Evolutionary conservation across 2,329 filamentous ascomycete genomes (phyloP).

Genomic region (Fusarium sp.): DNA sequence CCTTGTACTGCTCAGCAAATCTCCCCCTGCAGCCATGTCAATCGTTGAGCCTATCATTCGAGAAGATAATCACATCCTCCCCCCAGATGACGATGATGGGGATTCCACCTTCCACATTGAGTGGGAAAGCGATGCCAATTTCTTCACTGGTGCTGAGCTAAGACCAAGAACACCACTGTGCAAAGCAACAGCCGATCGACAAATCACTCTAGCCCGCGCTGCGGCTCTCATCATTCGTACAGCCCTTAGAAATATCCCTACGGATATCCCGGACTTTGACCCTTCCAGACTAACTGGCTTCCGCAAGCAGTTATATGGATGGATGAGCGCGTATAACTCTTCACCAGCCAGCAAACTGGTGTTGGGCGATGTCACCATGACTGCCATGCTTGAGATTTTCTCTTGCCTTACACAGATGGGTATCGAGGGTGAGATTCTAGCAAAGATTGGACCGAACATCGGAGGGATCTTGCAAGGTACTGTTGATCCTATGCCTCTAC

Average conservation of each 20-base stretch:
- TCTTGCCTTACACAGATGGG: constrained; percentile 20
- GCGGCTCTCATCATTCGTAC: constrained; percentile 28
- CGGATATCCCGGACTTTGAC: constrained; percentile 19
- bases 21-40: constrained; percentile 1
- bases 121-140: constrained; percentile 20
- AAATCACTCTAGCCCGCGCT: constrained; percentile 18
- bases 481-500: not conserved
- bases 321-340: constrained; percentile 10
- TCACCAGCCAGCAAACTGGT: constrained; percentile 3
- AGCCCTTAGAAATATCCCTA: constrained; percentile 18
- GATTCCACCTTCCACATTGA: constrained; percentile 15
- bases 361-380: constrained; percentile 18
- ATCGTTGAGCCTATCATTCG: constrained; percentile 17
- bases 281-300: not conserved
- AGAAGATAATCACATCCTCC: constrained; percentile 1
- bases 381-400: constrained; percentile 22
- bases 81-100: constrained; percentile 7
- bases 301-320: constrained; percentile 2
- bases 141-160: constrained; percentile 1
- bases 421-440: constrained; percentile 18
- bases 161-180: not conserved
- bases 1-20: not conserved
- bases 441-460: constrained; percentile 21
- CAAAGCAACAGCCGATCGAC: constrained; percentile 14
- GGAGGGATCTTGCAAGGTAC: constrained; percentile 2